Evolutionary conservation across 495 filamentous ascomycete genomes (phyloP).

Genomic region (Hypoxylon subgilvum): DNA sequence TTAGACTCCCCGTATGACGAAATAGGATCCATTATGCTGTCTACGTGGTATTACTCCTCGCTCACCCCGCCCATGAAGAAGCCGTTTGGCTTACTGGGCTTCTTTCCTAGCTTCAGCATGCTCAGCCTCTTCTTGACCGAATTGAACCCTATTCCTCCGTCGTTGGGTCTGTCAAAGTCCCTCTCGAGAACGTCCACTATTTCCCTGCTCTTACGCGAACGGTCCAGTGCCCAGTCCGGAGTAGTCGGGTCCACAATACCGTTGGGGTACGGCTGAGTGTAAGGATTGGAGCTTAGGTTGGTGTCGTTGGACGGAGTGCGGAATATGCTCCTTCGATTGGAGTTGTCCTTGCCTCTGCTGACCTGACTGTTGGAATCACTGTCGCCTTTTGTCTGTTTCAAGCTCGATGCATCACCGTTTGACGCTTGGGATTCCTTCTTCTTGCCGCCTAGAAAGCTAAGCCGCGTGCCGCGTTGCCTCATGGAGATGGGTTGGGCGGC

Average conservation of each 20-base stretch:
- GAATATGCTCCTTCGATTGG: slow-evolving; percentile 36
- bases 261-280: slow-evolving; percentile 21
- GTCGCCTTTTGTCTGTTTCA: slow-evolving; percentile 40
- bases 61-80: slow-evolving; percentile 54
- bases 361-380: slow-evolving; percentile 40
- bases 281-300: slow-evolving; percentile 28
- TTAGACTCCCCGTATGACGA: slow-evolving; percentile 9
- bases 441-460: slow-evolving; percentile 56
- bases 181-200: slow-evolving; percentile 37
- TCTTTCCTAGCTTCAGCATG: slow-evolving; percentile 69
- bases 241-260: slow-evolving; percentile 42
- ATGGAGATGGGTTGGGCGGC: slow-evolving; percentile 46
- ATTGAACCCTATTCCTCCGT: slow-evolving; percentile 49
- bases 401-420: slow-evolving; percentile 27
- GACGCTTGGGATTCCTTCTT: slow-evolving; percentile 43
- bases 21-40: not conserved
- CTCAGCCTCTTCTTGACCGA: slow-evolving; percentile 75
- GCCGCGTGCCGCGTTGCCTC: slow-evolving; percentile 52
- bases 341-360: slow-evolving; percentile 39
- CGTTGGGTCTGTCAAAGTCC: slow-evolving; percentile 31
- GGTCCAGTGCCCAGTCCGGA: slow-evolving; percentile 33
- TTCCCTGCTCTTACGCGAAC: slow-evolving; percentile 40
- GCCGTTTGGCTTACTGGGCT: slow-evolving; percentile 62
- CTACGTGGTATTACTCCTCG: slow-evolving; percentile 50
- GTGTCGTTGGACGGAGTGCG: slow-evolving; percentile 37